These are phyloP conservation scores for Pleoardoris graminearum DNA, from an alignment of 2,329 filamentous ascomycete genomes.

Conservation along the genomic window DNA sequence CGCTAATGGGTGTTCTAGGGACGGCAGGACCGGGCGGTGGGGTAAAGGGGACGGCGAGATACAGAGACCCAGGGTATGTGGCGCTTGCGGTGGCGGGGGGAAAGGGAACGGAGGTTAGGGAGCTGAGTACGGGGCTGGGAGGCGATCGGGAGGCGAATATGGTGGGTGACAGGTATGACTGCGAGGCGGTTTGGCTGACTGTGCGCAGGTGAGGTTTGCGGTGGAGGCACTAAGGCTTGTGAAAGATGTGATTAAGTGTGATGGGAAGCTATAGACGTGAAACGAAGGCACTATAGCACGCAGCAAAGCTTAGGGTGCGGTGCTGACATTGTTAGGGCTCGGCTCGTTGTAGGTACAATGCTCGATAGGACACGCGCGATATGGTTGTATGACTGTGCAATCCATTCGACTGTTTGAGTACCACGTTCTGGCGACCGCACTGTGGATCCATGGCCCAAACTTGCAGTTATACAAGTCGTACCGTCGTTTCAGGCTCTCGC, in stretches of 20 bases:
- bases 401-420: no score
- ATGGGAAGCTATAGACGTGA: constrained; percentile 42
- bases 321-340: not conserved
- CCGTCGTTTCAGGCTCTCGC: no score
- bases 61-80: constrained; percentile 65
- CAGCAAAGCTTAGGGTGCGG: not conserved
- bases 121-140: constrained; percentile 59
- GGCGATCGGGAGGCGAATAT: constrained; percentile 63
- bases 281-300: not conserved
- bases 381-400: no score
- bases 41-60: constrained; percentile 53
- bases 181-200: not conserved
- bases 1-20: not conserved
- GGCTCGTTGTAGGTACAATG: no score
- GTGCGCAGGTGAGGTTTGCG: constrained; percentile 52
- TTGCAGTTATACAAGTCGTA: no score
- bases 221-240: constrained; percentile 60
- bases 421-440: no score
- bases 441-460: no score
- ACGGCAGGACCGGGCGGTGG: constrained; percentile 55
- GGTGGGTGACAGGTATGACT: constrained; percentile 43
- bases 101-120: constrained; percentile 56
- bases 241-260: constrained; percentile 58
- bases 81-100: constrained; percentile 63
- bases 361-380: no score